phyloP scores from a whole-genome alignment of 495 filamentous ascomycete genomes.

The Chaetomium cochliodes region DNA sequence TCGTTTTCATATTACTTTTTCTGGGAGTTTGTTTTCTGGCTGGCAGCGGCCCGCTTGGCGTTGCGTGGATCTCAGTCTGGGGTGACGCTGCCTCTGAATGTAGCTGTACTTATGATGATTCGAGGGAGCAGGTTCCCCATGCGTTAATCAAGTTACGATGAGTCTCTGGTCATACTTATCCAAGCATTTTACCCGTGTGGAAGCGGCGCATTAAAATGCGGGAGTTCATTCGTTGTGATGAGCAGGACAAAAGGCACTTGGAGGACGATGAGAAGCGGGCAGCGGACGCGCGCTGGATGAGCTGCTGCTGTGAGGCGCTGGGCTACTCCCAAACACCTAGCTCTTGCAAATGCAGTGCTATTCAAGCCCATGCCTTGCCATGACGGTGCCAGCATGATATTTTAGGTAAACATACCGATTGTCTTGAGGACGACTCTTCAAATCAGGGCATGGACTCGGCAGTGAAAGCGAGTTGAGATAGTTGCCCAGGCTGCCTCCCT shows the following conservation, averaged over 20 bases:
- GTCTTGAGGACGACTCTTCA: too few relatives aligned
- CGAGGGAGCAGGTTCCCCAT: slow-evolving; percentile 35
- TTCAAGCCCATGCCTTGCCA: too few relatives aligned
- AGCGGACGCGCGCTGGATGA: too few relatives aligned
- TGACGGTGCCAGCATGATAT: too few relatives aligned
- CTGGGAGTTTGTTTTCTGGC: slow-evolving; percentile 37
- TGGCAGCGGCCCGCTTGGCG: slow-evolving; percentile 25
- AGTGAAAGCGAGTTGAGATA: neutral
- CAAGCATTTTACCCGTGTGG: neutral
- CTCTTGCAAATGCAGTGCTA: too few relatives aligned
- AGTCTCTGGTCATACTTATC: neutral
- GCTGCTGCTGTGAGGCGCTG: too few relatives aligned
- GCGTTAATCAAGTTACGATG: slow-evolving; percentile 40
- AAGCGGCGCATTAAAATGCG: neutral
- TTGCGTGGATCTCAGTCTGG: slow-evolving; percentile 27
- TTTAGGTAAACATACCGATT: too few relatives aligned
- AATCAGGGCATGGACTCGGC: too few relatives aligned
- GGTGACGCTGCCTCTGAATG: slow-evolving; percentile 26
- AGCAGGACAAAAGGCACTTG: neutral
- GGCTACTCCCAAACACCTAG: too few relatives aligned
- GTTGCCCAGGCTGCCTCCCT: neutral
- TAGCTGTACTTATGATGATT: slow-evolving; percentile 45
- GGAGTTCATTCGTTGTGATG: neutral
- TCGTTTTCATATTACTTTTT: slow-evolving; percentile 32
- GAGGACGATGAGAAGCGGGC: neutral